A percentile compares a stretch with the other conserved stretches of the same genome.
These are phyloP conservation scores for Galerina sulciceps DNA, from an alignment of 768 basidiomycete species.

Conservation along the genomic window DNA sequence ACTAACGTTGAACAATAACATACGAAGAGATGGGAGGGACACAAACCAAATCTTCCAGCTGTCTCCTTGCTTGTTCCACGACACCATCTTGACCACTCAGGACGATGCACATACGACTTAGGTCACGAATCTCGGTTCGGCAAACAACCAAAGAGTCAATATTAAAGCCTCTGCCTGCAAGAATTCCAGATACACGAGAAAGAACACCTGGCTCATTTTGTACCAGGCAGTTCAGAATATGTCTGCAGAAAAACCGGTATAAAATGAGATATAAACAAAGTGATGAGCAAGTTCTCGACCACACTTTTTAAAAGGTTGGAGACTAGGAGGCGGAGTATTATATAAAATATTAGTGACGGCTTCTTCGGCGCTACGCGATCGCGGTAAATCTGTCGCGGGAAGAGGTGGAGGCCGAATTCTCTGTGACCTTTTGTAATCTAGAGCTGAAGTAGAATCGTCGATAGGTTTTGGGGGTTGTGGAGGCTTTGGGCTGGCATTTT, in stretches of 20 bases:
- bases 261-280: slow-evolving; percentile 12
- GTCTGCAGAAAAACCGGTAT: slow-evolving; percentile 52
- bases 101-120: slow-evolving; percentile 98
- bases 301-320: slow-evolving; percentile 93
- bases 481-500: slow-evolving; percentile 35
- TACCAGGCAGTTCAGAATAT: slow-evolving; percentile 95
- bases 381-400: slow-evolving; percentile 84
- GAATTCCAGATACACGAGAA: slow-evolving; percentile 95
- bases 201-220: slow-evolving; percentile 99
- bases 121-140: slow-evolving; percentile 94
- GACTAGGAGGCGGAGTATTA: slow-evolving; percentile 90
- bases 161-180: slow-evolving; percentile 98
- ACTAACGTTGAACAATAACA: not conserved
- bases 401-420: slow-evolving; percentile 79
- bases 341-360: slow-evolving; percentile 98
- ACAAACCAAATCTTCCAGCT: slow-evolving; percentile 94
- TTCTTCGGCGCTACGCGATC: slow-evolving; percentile 87
- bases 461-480: slow-evolving; percentile 81
- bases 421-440: slow-evolving; percentile 87
- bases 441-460: slow-evolving; percentile 92
- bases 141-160: slow-evolving; percentile 99
- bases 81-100: slow-evolving; percentile 96
- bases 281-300: slow-evolving; percentile 22
- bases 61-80: slow-evolving; percentile 94
- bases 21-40: not conserved